These are phyloP conservation scores for Nitzschia putrida DNA, from an alignment of 108 stramenopile species.

Conservation along the genomic window DNA sequence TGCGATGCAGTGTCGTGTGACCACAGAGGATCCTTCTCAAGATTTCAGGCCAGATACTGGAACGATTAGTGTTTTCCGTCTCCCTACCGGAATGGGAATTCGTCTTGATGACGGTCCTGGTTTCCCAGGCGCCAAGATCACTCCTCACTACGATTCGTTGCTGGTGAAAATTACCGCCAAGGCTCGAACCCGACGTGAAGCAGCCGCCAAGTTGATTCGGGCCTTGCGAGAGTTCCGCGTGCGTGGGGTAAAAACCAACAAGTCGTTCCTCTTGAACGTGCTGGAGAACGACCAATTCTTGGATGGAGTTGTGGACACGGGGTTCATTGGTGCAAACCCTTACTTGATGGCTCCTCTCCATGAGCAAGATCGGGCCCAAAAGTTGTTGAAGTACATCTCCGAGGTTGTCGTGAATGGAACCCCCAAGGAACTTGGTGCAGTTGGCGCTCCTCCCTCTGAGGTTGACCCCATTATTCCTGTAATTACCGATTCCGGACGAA, in stretches of 20 bases:
- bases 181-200: slow-evolving; percentile 75
- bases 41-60: slow-evolving; percentile 95
- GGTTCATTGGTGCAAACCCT: slow-evolving; percentile 90
- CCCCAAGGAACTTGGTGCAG: slow-evolving; percentile 85
- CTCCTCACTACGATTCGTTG: slow-evolving; percentile 86
- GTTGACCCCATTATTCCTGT: slow-evolving; percentile 81
- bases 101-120: slow-evolving; percentile 88
- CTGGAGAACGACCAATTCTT: slow-evolving; percentile 87
- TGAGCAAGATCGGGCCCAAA: slow-evolving; percentile 88
- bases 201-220: slow-evolving; percentile 75
- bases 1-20: slow-evolving; percentile 96
- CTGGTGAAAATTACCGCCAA: slow-evolving; percentile 86
- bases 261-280: slow-evolving; percentile 87
- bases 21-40: slow-evolving; percentile 89
- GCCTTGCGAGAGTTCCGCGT: slow-evolving; percentile 89
- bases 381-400: slow-evolving; percentile 78
- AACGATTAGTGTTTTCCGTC: slow-evolving; percentile 86
- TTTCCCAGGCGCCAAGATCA: slow-evolving; percentile 57
- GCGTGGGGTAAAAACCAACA: slow-evolving; percentile 83
- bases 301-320: slow-evolving; percentile 84
- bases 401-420: slow-evolving; percentile 93
- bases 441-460: slow-evolving; percentile 66
- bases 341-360: slow-evolving; percentile 65
- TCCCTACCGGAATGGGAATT: slow-evolving; percentile 94
- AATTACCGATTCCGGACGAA: slow-evolving; percentile 39